Conservation (phyloP, 78 protist species). For the Dictyostelium brefeldianum region DNA sequence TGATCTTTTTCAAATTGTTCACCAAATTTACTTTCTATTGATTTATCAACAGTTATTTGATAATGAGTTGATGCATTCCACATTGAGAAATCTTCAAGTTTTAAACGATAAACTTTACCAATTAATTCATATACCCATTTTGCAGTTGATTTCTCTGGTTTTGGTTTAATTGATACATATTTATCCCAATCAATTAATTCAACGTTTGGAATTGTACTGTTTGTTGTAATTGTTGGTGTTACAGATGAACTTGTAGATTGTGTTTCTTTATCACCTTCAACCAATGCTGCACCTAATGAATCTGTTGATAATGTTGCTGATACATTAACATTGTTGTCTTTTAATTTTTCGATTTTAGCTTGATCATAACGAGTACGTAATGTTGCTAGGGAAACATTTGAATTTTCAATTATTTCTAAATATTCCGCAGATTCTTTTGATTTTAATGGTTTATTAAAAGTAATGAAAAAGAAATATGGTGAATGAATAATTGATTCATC, state of each 20-base stretch:
- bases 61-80: slow-evolving; percentile 19
- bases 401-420: background rate
- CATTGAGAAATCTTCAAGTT: background rate
- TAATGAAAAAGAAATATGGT: slow-evolving; percentile 2
- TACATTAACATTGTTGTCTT: background rate
- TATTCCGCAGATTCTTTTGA: background rate
- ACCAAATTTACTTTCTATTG: slow-evolving; percentile 14
- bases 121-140: slow-evolving; percentile 19
- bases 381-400: background rate
- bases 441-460: slow-evolving; percentile 13
- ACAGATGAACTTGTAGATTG: background rate
- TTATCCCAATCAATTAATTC: slow-evolving; percentile 19
- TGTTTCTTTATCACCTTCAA: background rate
- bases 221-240: slow-evolving; percentile 26
- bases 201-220: background rate
- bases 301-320: background rate
- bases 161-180: slow-evolving; percentile 38
- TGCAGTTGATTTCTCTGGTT: background rate
- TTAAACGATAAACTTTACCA: background rate
- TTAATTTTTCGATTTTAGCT: too few relatives aligned
- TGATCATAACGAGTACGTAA: too few relatives aligned
- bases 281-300: background rate
- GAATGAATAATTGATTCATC: background rate
- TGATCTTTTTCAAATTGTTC: slow-evolving; percentile 50
- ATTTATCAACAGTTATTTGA: slow-evolving; percentile 19